Evolutionary conservation across 78 protist genomes (phyloP), one percentile per base, ranked within the genome.

Genomic region (Emiliania huxleyi): DNA sequence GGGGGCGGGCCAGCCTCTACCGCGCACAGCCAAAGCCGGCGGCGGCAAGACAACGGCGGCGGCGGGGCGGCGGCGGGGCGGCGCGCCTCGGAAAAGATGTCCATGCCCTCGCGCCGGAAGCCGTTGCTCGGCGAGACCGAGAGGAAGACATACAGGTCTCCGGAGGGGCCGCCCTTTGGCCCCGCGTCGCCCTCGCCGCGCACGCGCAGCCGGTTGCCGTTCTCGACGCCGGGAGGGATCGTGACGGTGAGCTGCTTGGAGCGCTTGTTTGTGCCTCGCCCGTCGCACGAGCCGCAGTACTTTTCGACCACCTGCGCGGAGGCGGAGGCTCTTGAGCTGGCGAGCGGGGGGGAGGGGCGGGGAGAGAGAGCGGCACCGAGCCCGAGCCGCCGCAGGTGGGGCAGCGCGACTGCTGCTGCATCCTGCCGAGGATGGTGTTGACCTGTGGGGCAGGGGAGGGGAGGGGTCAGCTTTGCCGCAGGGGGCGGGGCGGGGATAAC

Each of bases 101-200:
- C 91, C 22, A 88, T n/a, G 25, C 85, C 85, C 46, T 93, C 94
- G 38, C 94, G 94, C 45, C 81, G 85, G 92, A 93, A 93, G 83
- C 52, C 23, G 22, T 2, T 21, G 77, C 35, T 42, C 25, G 75
- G 33, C 46, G 87, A 6, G 11, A 93, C 94, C 18, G 46, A n/a
- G 42, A 93, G 69, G 91, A 75, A 87, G 38, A 93, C 94, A 44
- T 93, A 93, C 6, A 93, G 42, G 91, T 93, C 94, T 29, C 94
- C 94, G 22, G 94, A 42, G 11, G 88, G 91, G 19, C 94, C 94
- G 15, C 94, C 94, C 90, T 43, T 44, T 18, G 92, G 91, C n/a
- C 91, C 94, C 29, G 91, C 93, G 38, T 93, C 88, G 23, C 94
- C 94, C 84, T 89, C 92, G 5, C 40, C 40, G 15, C 93, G 75